A percentile compares a stretch with the other conserved stretches of the same genome.
Conservation (phyloP, 2,329 filamentous ascomycete genomes). For the Leptodontidium sp. region DNA sequence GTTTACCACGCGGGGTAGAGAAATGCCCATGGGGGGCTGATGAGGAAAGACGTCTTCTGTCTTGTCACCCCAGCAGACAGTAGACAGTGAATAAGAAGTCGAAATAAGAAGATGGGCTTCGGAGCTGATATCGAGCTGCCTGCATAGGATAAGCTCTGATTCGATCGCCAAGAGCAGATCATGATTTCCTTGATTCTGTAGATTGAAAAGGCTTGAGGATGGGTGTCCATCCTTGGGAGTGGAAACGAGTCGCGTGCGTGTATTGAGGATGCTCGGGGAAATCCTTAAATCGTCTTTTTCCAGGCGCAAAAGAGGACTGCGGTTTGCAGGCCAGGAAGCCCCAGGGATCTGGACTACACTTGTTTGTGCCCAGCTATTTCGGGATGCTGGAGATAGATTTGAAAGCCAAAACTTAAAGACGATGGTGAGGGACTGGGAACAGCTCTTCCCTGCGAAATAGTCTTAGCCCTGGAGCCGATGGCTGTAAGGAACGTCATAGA, state of each 20-base stretch:
- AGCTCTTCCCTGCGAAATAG: not conserved
- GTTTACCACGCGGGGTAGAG: not conserved
- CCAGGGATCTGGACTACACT: not conserved
- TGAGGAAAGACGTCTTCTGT: slow-evolving; percentile 8
- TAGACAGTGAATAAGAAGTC: not conserved
- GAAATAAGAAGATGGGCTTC: slow-evolving; percentile 14
- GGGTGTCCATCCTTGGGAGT: not conserved
- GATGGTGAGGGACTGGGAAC: not conserved
- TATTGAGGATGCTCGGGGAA: not conserved
- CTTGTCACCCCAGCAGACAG: not conserved
- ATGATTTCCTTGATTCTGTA: not conserved
- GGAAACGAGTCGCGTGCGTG: not conserved
- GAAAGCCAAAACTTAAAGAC: not conserved
- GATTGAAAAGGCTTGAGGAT: not conserved
- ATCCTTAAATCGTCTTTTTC: not conserved
- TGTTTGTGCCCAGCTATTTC: not conserved
- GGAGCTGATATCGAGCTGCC: slow-evolving; percentile 13
- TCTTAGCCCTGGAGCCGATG: not conserved
- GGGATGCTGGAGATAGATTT: slow-evolving; percentile 11
- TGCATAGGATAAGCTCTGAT: not conserved
- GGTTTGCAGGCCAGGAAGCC: not conserved
- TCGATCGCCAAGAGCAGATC: not conserved
- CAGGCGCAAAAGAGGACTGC: not conserved
- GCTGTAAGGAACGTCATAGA: not conserved
- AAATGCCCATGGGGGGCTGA: not conserved